Conservation (phyloP, 768 basidiomycete species). For the Boletales sp. region DNA sequence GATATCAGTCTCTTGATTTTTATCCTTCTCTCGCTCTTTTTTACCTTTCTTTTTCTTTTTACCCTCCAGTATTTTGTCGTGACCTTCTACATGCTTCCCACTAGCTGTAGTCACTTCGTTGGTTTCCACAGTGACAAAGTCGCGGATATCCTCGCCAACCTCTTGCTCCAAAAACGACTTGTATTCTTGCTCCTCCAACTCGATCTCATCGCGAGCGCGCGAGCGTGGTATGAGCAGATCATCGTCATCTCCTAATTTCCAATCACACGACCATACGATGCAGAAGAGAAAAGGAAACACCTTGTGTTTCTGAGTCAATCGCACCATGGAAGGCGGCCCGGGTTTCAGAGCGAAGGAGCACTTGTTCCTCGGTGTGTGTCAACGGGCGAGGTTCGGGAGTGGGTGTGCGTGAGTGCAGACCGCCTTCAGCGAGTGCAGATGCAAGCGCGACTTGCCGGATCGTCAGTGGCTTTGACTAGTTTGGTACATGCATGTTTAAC, state of each 20-base stretch:
- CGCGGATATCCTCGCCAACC: conserved; percentile 71
- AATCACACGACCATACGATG: neutral
- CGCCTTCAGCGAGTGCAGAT: conserved; percentile 47
- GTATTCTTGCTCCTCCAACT: conserved; percentile 84
- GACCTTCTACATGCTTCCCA: conserved; percentile 22
- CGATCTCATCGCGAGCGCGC: conserved; percentile 73
- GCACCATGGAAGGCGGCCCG: conserved; percentile 75
- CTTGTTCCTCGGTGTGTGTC: conserved; percentile 80
- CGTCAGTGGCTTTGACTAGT: conserved; percentile 67
- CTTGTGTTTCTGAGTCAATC: conserved; percentile 13
- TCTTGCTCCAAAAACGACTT: conserved; percentile 74
- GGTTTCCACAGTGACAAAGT: conserved; percentile 57
- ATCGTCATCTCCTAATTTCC: conserved; percentile 48
- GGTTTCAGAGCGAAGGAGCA: conserved; percentile 70
- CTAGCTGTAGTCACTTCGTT: conserved; percentile 10
- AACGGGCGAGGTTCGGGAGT: conserved; percentile 49
- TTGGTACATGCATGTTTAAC: conserved; percentile 1
- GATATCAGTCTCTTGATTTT: conserved; percentile 21
- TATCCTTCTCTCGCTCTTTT: conserved; percentile 32
- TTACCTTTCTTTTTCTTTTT: conserved; percentile 34
- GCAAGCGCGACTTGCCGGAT: conserved; percentile 71
- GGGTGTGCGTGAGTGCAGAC: conserved; percentile 53
- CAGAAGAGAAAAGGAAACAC: conserved; percentile 4
- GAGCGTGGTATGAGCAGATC: conserved; percentile 72
- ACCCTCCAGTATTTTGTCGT: conserved; percentile 25